Base-by-base conservation (phyloP, 1,139 yeast species). In the Yamadazyma triangularis region DNA sequence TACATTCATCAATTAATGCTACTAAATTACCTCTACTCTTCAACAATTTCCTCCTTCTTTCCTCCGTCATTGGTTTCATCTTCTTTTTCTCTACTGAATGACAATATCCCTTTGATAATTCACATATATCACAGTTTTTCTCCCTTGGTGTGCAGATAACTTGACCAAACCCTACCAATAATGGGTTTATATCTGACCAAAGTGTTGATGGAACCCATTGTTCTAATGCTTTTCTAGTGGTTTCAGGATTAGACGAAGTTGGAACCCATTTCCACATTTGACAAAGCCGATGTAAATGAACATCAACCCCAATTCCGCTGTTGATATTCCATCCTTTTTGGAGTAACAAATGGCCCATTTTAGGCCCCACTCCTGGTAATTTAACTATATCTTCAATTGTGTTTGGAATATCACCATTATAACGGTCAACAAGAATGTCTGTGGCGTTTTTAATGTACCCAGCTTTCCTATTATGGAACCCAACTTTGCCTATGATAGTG, bases 301-400 rank as follows among this genome's bases (percentile, higher is more conserved):
- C 94, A 53, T 89, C 98, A 6, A 89, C 96, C 9, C 97, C 96
- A 16, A 89, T 86, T 0, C 97, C 97, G 18, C 64, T 63, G 31
- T 70, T 79, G 32, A 79, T 62, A 23, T 69, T 62, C 95, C 96
- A 88, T 0, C 93, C 96, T 25, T 77, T 72, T 46, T 87, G 95
- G 41, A 87, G 60, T 3, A 89, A 67, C 22, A 89, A 58, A 51
- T 75, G 83, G 0, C 95, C 95, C 97, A 89, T 89, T 52, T 89
- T 89, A 8, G 96, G 96, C 0, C 98, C 98, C 2, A 89, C 95
- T 0, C 98, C 98, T 0, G 96, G 96, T 23, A 89, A 58, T 1
- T 70, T 57, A 3, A 75, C 68, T 35, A 88, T 66, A 2, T 81
- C 89, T 8, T 72, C 77, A 9, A 87, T 70, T 0, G 79, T 77